Percentiles rank a stretch among this genome's conserved stretches.
phyloP scores from a whole-genome alignment of 805 yeast species.

The Cyberlindnera euphorbiiphila region DNA sequence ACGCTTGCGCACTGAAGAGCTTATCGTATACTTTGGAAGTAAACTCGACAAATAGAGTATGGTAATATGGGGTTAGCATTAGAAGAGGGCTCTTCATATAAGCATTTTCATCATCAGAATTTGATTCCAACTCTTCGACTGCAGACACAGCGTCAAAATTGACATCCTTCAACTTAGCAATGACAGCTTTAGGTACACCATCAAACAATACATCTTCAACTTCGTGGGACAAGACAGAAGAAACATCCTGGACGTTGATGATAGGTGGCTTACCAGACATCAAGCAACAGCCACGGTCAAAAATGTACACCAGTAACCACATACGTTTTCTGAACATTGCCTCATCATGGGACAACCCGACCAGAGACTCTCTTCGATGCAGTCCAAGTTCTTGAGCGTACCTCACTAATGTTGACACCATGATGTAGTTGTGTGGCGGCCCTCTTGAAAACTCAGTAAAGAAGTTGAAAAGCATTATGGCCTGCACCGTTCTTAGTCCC shows the following conservation, averaged over 20 bases:
- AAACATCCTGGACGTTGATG: conserved; percentile 37
- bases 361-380: conserved; percentile 44
- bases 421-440: conserved; percentile 39
- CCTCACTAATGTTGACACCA: conserved; percentile 45
- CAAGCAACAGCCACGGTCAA: conserved; percentile 43
- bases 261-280: conserved; percentile 48
- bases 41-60: conserved; percentile 11
- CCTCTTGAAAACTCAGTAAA: conserved; percentile 35
- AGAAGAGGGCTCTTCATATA: conserved; percentile 9
- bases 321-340: conserved; percentile 35
- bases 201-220: conserved; percentile 11
- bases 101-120: conserved; percentile 2
- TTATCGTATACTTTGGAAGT: conserved; percentile 17
- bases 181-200: conserved; percentile 1
- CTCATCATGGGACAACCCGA: conserved; percentile 36
- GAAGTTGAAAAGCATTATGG: conserved; percentile 42
- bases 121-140: conserved; percentile 3
- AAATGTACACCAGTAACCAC: conserved; percentile 48
- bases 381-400: conserved; percentile 57
- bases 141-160: conserved; percentile 5
- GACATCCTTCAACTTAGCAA: conserved; percentile 6
- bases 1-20: conserved; percentile 21
- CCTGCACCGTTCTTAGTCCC: conserved; percentile 49
- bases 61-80: conserved; percentile 11
- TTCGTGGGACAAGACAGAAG: conserved; percentile 15